These are phyloP conservation scores for Tuber microsphaerosporum DNA, from an alignment of 495 filamentous ascomycete genomes.

Conservation along the genomic window DNA sequence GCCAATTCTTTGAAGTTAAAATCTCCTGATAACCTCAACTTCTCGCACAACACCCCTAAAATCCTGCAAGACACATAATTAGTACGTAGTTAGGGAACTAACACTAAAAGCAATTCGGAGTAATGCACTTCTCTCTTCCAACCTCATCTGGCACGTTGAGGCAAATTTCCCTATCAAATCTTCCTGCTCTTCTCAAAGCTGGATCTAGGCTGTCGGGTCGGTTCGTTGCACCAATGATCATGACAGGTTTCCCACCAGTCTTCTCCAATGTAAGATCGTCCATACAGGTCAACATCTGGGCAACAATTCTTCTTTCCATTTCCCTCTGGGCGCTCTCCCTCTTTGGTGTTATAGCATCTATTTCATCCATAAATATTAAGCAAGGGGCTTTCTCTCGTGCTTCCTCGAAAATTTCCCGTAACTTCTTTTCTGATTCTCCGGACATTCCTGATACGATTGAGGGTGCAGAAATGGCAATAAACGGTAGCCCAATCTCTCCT, in stretches of 20 bases:
- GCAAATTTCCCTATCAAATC: slow-evolving; percentile 90
- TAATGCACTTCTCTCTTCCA: slow-evolving; percentile 59
- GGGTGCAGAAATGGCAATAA: slow-evolving; percentile 81
- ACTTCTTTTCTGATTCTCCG: slow-evolving; percentile 89
- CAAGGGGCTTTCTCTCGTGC: slow-evolving; percentile 83
- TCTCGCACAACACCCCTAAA: slow-evolving; percentile 65
- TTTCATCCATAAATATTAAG: slow-evolving; percentile 91
- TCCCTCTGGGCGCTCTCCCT: slow-evolving; percentile 88
- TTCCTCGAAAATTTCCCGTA: slow-evolving; percentile 84
- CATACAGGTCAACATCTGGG: slow-evolving; percentile 75
- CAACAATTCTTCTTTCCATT: slow-evolving; percentile 95
- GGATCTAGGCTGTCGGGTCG: slow-evolving; percentile 84
- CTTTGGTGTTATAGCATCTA: slow-evolving; percentile 92
- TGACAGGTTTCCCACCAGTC: slow-evolving; percentile 79
- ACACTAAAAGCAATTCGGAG: slow-evolving; percentile 2
- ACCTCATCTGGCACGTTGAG: slow-evolving; percentile 86
- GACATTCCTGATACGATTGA: slow-evolving; percentile 91
- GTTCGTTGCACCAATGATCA: slow-evolving; percentile 90
- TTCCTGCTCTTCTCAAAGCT: slow-evolving; percentile 72
- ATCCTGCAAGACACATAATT: slow-evolving; percentile 46
- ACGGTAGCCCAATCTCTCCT: slow-evolving; percentile 73
- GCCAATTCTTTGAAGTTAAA: slow-evolving; percentile 74
- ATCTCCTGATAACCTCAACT: slow-evolving; percentile 60
- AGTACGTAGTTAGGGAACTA: background rate
- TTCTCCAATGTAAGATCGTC: slow-evolving; percentile 74